These are phyloP conservation scores for Pseudogymnoascus sp. DNA, from an alignment of 2,329 filamentous ascomycete genomes.

Conservation along the genomic window DNA sequence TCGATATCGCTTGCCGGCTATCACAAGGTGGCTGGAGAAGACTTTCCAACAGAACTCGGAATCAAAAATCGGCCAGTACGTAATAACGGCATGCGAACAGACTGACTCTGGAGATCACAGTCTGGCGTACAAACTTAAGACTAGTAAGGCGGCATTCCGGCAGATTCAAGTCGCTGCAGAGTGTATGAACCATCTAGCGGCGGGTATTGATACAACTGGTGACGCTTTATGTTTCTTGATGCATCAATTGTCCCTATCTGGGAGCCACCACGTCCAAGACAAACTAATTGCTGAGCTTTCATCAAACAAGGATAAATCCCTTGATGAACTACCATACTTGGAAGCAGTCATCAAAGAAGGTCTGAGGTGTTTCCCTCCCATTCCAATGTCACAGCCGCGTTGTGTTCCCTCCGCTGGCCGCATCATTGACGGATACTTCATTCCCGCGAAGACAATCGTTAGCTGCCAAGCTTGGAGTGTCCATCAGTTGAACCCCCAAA, in stretches of 20 bases:
- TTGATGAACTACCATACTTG: slow-evolving; percentile 50
- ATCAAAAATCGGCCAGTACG: slow-evolving; percentile 33
- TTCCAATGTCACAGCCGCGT: slow-evolving; percentile 60
- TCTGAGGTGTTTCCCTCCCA: slow-evolving; percentile 55
- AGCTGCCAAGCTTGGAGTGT: slow-evolving; percentile 56
- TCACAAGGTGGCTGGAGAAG: slow-evolving; percentile 31
- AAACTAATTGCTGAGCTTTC: slow-evolving; percentile 46
- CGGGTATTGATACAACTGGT: slow-evolving; percentile 65
- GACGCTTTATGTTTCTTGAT: slow-evolving; percentile 64
- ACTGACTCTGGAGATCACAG: slow-evolving; percentile 46
- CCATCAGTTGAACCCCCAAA: slow-evolving; percentile 51
- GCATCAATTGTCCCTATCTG: slow-evolving; percentile 60
- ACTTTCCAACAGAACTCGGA: background rate
- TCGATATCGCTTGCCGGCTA: slow-evolving; percentile 13
- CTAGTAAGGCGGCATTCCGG: slow-evolving; percentile 41
- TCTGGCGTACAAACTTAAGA: slow-evolving; percentile 52
- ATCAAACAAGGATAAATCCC: slow-evolving; percentile 31
- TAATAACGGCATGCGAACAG: slow-evolving; percentile 44
- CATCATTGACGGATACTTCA: slow-evolving; percentile 45
- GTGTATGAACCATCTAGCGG: slow-evolving; percentile 64
- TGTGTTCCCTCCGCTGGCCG: slow-evolving; percentile 49
- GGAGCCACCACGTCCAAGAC: slow-evolving; percentile 44
- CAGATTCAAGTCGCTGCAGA: slow-evolving; percentile 55
- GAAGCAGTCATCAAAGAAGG: slow-evolving; percentile 59
- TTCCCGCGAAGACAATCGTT: slow-evolving; percentile 49